Conservation (phyloP, 352 stramenopile species). For the Globisporangium radiosum region DNA sequence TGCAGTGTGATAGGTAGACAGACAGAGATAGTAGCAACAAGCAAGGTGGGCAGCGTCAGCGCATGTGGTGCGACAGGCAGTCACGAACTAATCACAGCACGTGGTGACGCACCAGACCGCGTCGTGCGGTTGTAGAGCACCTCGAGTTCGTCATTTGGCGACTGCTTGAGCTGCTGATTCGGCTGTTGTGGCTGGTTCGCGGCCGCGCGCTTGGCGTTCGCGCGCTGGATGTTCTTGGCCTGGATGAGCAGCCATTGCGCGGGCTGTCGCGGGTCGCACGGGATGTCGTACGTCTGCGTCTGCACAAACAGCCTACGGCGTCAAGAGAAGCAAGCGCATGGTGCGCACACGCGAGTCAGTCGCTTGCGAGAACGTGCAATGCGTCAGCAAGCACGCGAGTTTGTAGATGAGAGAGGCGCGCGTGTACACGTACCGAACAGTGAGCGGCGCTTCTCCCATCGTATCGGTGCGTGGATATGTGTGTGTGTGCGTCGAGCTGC, state of each 20-base stretch:
- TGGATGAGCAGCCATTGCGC: constrained; percentile 72
- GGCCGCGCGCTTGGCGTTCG: constrained; percentile 29
- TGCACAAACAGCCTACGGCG: constrained; percentile 53
- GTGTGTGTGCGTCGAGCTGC: not conserved
- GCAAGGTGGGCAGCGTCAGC: not conserved
- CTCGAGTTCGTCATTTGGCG: constrained; percentile 53
- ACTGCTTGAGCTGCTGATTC: constrained; percentile 9
- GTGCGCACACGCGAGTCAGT: not conserved
- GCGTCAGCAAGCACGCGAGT: not conserved
- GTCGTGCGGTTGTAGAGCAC: constrained; percentile 78
- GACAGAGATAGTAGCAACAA: no score
- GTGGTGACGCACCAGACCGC: constrained; percentile 22
- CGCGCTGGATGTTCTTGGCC: constrained; percentile 70
- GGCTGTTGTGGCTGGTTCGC: not conserved
- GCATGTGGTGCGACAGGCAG: not conserved
- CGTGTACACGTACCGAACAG: constrained; percentile 2
- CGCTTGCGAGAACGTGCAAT: not conserved
- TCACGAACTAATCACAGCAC: no score
- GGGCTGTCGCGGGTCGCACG: constrained; percentile 62
- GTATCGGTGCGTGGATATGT: not conserved
- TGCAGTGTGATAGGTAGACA: constrained; percentile 3
- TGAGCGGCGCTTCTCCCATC: constrained; percentile 1
- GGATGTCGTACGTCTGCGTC: constrained; percentile 81
- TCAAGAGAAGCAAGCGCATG: not conserved
- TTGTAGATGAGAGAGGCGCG: not conserved